Evolutionary conservation across 2,329 filamentous ascomycete genomes (phyloP), one percentile per base, ranked within the genome.

Genomic region (Diaporthe sp.): DNA sequence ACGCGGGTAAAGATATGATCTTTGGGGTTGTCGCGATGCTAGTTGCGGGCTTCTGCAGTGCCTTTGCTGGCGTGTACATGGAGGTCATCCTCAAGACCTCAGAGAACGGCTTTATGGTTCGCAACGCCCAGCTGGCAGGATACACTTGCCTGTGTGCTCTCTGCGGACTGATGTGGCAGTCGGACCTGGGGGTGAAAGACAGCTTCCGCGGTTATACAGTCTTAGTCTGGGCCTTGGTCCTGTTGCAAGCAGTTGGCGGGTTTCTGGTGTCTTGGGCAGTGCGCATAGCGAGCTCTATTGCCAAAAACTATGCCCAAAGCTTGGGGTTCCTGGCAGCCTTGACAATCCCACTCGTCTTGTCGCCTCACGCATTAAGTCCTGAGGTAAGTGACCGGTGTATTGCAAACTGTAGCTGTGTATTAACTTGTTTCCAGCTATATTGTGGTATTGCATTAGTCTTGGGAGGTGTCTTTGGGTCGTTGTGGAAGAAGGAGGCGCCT

Each of bases 241-340:
- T 55, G 4, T 34, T 68, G 47, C 47, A 68, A 22, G 65, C 47
- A 47, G n/a, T 25, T 4, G 49, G 49, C 8, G 34, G 49, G 4
- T 55, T 55, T 31, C 34, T 70, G 6, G 65, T 68, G 47, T 53
- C 65, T 10, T 68, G 65, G 47, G 31, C 65, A 17, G 47, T 68
- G 13, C 31, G 65, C 65, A 68, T 53, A 20, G 65, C 65, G 34
- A 68, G 65, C 47, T 55, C 65, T 4, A 68, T 68, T 25, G 65
- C 65, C 12, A 68, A 68, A 15, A 68, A 28, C 9, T 68, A 53
- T 53, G 63, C 63, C 31, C 63, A 55, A n/a, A 70, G 65, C 17
- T 42, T 70, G 17, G 49, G 65, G 28, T 70, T 70, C 34, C 49
- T 55, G n/a, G 65, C 49, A 39, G 65, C 34, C n/a, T 39, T 53